phyloP scores from a whole-genome alignment of 2,329 filamentous ascomycete genomes.

The Acarospora socialis region DNA sequence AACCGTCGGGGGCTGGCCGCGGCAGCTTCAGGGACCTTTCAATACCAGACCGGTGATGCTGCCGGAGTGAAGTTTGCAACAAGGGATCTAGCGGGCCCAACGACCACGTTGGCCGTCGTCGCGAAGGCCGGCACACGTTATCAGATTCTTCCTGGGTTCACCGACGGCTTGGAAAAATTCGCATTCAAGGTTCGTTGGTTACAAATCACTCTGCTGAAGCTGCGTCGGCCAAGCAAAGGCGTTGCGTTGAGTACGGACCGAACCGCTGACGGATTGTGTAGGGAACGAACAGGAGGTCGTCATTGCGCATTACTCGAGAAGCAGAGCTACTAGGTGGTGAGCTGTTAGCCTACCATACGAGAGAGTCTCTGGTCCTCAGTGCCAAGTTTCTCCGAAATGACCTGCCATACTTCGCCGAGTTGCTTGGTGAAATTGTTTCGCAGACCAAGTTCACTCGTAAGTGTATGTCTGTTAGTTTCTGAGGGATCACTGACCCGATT shows the following conservation, averaged over 20 bases:
- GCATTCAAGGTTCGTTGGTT: constrained; percentile 70
- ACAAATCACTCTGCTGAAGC: constrained; percentile 15
- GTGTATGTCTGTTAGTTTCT: constrained; percentile 14
- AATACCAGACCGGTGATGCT: constrained; percentile 76
- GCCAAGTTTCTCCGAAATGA: constrained; percentile 93
- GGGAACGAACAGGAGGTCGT: constrained; percentile 79
- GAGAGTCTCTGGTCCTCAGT: constrained; percentile 83
- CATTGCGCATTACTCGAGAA: constrained; percentile 86
- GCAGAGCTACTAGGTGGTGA: constrained; percentile 87
- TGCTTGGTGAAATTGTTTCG: constrained; percentile 80
- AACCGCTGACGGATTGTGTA: constrained; percentile 23
- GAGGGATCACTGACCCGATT: background rate
- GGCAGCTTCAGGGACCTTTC: constrained; percentile 59
- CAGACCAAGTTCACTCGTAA: constrained; percentile 69
- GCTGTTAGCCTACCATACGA: constrained; percentile 75
- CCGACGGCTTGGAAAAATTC: constrained; percentile 83
- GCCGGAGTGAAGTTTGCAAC: constrained; percentile 84
- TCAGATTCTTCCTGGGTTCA: constrained; percentile 76
- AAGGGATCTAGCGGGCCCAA: constrained; percentile 76
- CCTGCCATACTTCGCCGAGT: constrained; percentile 92
- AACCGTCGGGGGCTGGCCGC: constrained; percentile 49
- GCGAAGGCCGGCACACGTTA: constrained; percentile 91
- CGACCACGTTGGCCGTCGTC: constrained; percentile 80
- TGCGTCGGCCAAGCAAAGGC: constrained; percentile 6
- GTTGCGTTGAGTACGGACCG: constrained; percentile 10